Evolutionary conservation across 2,329 filamentous ascomycete species (phyloP), one percentile per base, ranked within the genome.

Genomic region (Huntiella savannae): DNA sequence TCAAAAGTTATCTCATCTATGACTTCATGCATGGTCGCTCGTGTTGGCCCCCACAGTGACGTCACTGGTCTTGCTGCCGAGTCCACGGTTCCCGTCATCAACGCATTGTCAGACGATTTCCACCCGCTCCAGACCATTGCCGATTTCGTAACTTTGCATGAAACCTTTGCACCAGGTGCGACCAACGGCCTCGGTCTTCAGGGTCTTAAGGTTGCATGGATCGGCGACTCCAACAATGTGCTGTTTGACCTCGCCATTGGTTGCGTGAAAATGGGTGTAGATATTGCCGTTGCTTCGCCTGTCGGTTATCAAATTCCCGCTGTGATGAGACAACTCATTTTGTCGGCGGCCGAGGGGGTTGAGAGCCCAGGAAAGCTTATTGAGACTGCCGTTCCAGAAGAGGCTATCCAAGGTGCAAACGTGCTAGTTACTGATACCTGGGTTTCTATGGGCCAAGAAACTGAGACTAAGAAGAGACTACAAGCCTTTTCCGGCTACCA

Each of bases 401-500:
- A 93, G 56, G 91, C 73, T 4, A 77, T 95, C 58, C 82, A 82
- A 65, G 67, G 79, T 52, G 88, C 91, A 3, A 81, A 98, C 59
- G 73, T 96, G 45, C 68, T 98, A 49, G 86, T 96, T 16, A 98
- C 91, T 1, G 91, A 98, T 58, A 98, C 91, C 1, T 98, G 91
- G 91, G 75, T 98, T 32, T 93, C 85, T 1, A 98, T 98, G 91
- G 91, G 91, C 40, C 88, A 96, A 63, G 91, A 98, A 62, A 75
- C 75, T 48, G 91, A 98, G 62, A 70, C 77, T 35, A 69, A 77
- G 54, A 80, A 81, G 67, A 71, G 84, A 43, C 60, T 95, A 50
- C 74, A 79, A 57, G 85, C 77, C 2, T 98, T 98, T 60, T 71
- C 73, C 28, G 87, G 88, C 11, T 98, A 87, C 63, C 88, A 95